A percentile compares a stretch with the other conserved stretches of the same genome.
Conservation (phyloP, 2,329 filamentous ascomycete genomes). For the Seiridium unicorne region DNA sequence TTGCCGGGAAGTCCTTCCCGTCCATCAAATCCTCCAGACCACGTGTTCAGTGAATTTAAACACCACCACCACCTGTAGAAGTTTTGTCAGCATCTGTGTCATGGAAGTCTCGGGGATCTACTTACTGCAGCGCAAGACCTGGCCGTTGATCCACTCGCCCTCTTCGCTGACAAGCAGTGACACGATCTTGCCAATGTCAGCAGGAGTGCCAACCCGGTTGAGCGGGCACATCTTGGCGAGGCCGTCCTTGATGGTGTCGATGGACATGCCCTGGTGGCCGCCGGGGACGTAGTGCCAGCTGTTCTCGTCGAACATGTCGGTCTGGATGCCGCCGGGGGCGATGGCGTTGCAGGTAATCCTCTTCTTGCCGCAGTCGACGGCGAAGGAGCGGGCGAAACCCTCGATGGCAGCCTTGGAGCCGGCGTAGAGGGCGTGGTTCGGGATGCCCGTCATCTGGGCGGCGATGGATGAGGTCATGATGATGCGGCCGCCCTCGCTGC, state of each 20-base stretch:
- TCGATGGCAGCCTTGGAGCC: slow-evolving; percentile 72
- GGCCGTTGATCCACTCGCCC: slow-evolving; percentile 62
- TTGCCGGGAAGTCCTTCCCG: not conserved
- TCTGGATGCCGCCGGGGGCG: slow-evolving; percentile 71
- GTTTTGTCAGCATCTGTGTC: not conserved
- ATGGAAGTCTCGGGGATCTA: not conserved
- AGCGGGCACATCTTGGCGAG: slow-evolving; percentile 59
- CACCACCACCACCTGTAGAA: slow-evolving; percentile 22
- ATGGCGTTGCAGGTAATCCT: slow-evolving; percentile 72
- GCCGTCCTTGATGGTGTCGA: slow-evolving; percentile 52
- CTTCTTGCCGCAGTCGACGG: slow-evolving; percentile 67
- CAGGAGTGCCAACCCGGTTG: slow-evolving; percentile 54
- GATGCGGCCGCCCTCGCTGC: slow-evolving; percentile 67
- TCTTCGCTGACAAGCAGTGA: slow-evolving; percentile 55
- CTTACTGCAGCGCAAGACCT: slow-evolving; percentile 30
- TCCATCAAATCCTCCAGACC: not conserved
- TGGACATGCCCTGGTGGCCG: slow-evolving; percentile 48
- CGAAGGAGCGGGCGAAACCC: slow-evolving; percentile 69
- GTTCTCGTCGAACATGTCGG: slow-evolving; percentile 74
- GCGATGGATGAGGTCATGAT: slow-evolving; percentile 73
- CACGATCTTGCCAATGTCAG: slow-evolving; percentile 58
- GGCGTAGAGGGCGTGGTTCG: slow-evolving; percentile 70
- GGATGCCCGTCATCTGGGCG: slow-evolving; percentile 62
- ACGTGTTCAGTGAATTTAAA: slow-evolving; percentile 13
- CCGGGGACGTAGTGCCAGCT: slow-evolving; percentile 64